These are phyloP conservation scores for Fraxinus floribunda DNA, from an alignment of 305 asterid species.

Conservation along the genomic window DNA sequence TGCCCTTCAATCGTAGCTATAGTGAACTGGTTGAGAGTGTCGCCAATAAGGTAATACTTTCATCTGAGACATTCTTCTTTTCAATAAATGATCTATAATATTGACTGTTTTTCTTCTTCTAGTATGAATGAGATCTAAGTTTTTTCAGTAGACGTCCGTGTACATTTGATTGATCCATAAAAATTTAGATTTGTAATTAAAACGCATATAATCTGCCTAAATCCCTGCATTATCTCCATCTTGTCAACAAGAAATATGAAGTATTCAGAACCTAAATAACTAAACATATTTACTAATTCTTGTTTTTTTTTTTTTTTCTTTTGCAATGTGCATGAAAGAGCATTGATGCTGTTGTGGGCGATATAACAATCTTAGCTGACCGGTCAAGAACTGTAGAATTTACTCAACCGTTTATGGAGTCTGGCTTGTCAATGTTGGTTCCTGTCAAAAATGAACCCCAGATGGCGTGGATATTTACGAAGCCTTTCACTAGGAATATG, in stretches of 20 bases:
- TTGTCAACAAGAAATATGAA: no score
- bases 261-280: no score
- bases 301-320: background rate
- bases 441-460: conserved; percentile 11
- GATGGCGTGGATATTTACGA: conserved; percentile 35
- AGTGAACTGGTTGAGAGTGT: conserved; percentile 27
- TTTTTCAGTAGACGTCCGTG: no score
- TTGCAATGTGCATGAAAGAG: background rate
- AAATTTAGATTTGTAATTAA: no score
- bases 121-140: no score
- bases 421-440: conserved; percentile 46
- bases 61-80: background rate
- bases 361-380: conserved; percentile 29
- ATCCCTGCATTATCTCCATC: no score
- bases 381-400: conserved; percentile 29
- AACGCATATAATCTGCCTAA: no score
- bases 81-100: no score
- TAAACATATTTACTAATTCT: background rate
- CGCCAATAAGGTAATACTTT: conserved; percentile 27
- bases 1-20: conserved; percentile 26
- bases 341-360: conserved; percentile 31
- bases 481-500: conserved; percentile 37
- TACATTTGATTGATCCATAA: no score
- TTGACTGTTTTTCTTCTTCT: no score
- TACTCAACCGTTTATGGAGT: conserved; percentile 35